A percentile compares a stretch with the other conserved stretches of the same genome.
Conservation (phyloP, 495 filamentous ascomycete species). For the Aspergillus mulundensis region DNA sequence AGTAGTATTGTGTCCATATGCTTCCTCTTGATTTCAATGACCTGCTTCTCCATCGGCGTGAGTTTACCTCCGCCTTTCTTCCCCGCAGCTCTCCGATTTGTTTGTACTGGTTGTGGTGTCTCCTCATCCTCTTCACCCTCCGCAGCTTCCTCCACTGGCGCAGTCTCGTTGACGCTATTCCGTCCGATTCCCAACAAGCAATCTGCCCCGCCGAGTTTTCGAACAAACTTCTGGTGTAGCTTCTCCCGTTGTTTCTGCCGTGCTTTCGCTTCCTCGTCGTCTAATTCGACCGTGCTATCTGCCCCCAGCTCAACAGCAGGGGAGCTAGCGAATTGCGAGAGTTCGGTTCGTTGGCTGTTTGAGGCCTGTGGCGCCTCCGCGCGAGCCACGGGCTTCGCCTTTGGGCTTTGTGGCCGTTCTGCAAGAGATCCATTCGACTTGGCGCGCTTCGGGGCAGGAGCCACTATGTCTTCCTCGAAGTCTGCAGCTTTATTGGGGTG, state of each 20-base stretch:
- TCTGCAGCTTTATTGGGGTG: constrained; percentile 5
- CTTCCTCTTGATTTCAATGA: constrained; percentile 88
- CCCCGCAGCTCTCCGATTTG: constrained; percentile 50
- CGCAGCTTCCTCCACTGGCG: constrained; percentile 48
- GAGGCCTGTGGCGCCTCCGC: constrained; percentile 14
- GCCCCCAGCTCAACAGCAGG: constrained; percentile 16
- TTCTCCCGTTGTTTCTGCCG: constrained; percentile 55
- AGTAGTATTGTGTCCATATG: constrained; percentile 86
- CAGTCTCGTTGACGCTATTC: constrained; percentile 52
- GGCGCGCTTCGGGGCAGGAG: constrained; percentile 38
- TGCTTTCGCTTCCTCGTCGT: constrained; percentile 47
- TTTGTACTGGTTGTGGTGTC: constrained; percentile 37
- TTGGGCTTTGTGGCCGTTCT: constrained; percentile 14
- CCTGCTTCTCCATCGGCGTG: constrained; percentile 91
- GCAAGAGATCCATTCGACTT: constrained; percentile 19
- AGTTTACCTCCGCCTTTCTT: constrained; percentile 73
- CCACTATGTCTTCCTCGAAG: constrained; percentile 34
- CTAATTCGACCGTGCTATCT: constrained; percentile 16
- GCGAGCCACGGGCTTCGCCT: not conserved
- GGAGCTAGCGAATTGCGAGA: constrained; percentile 41
- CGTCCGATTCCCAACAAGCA: constrained; percentile 67
- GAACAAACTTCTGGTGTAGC: constrained; percentile 82
- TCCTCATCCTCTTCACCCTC: constrained; percentile 56
- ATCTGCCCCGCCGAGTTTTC: constrained; percentile 80
- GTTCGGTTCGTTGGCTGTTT: constrained; percentile 35